Conservation (phyloP, 2,329 filamentous ascomycete species). For the Fusarium zealandicum region DNA sequence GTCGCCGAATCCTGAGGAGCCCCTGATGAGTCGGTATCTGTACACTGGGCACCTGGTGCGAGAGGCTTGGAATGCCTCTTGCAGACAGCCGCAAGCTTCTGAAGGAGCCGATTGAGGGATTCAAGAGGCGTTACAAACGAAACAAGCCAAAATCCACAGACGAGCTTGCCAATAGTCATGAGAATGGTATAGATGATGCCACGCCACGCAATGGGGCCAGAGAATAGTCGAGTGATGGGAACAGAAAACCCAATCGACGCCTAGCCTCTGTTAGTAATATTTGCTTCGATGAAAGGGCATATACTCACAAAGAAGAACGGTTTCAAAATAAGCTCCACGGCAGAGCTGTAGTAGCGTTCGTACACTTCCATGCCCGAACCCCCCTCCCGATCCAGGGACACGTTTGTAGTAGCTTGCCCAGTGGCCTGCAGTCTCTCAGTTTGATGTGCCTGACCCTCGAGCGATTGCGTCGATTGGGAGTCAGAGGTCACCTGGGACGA, state of each 20-base stretch:
- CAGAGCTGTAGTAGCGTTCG: conserved; percentile 45
- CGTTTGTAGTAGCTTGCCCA: background rate
- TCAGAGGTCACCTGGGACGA: background rate
- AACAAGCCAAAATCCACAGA: conserved; percentile 67
- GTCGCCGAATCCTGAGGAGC: background rate
- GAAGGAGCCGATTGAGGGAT: background rate
- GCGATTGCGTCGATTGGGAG: background rate
- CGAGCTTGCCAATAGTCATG: conserved; percentile 70
- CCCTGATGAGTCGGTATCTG: background rate
- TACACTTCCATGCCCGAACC: conserved; percentile 23
- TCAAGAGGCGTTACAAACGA: conserved; percentile 25
- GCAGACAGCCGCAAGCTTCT: background rate
- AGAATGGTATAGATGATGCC: conserved; percentile 75
- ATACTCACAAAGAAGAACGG: conserved; percentile 75
- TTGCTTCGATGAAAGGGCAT: accelerated
- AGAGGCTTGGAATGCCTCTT: conserved; percentile 5
- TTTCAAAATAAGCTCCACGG: conserved; percentile 62
- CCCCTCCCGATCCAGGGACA: background rate
- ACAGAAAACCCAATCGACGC: conserved; percentile 79
- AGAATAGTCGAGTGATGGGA: conserved; percentile 75
- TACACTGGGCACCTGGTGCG: conserved; percentile 22
- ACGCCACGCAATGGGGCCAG: conserved; percentile 69
- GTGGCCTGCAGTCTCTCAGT: background rate
- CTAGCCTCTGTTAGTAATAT: conserved; percentile 32
- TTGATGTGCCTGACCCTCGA: background rate